phyloP scores from a whole-genome alignment of 345 rosid species.

The Eucalyptus globulus region DNA sequence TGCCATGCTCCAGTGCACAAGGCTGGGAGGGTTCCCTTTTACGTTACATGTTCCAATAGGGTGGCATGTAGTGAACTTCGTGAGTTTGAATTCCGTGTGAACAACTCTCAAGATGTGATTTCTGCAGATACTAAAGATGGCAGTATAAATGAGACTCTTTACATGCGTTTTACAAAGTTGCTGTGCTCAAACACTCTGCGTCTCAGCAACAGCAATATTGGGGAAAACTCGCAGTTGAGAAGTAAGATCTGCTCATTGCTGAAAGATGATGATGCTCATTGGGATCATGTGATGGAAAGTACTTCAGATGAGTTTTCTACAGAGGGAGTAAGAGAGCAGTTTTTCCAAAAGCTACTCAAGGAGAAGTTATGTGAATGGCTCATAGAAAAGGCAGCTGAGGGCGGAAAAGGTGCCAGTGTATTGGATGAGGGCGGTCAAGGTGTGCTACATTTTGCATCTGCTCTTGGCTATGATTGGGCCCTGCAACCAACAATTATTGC shows the following conservation, averaged over 20 bases:
- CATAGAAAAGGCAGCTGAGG: constrained; percentile 56
- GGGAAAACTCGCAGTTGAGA: constrained; percentile 38
- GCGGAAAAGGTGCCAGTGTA: constrained; percentile 82
- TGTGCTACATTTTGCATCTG: constrained; percentile 88
- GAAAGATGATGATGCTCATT: constrained; percentile 40
- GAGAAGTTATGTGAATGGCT: constrained; percentile 80
- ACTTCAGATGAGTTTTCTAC: constrained; percentile 20
- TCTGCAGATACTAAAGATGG: neutral
- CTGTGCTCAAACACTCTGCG: constrained; percentile 28
- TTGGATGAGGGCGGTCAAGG: constrained; percentile 91
- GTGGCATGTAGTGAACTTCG: constrained; percentile 94
- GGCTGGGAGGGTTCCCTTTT: constrained; percentile 83
- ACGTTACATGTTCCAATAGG: constrained; percentile 83
- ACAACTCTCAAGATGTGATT: constrained; percentile 15
- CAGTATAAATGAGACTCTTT: constrained; percentile 25
- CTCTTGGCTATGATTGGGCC: constrained; percentile 97
- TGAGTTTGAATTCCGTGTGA: constrained; percentile 68
- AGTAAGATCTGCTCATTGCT: constrained; percentile 50
- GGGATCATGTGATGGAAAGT: constrained; percentile 41
- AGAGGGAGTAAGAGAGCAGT: constrained; percentile 35
- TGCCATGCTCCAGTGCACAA: constrained; percentile 56
- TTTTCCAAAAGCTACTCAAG: constrained; percentile 60
- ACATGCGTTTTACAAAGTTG: constrained; percentile 47
- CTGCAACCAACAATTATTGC: constrained; percentile 64
- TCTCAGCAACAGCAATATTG: neutral